Evolutionary conservation across 768 basidiomycete species (phyloP).

Genomic region (Lactifluus subvellereus): DNA sequence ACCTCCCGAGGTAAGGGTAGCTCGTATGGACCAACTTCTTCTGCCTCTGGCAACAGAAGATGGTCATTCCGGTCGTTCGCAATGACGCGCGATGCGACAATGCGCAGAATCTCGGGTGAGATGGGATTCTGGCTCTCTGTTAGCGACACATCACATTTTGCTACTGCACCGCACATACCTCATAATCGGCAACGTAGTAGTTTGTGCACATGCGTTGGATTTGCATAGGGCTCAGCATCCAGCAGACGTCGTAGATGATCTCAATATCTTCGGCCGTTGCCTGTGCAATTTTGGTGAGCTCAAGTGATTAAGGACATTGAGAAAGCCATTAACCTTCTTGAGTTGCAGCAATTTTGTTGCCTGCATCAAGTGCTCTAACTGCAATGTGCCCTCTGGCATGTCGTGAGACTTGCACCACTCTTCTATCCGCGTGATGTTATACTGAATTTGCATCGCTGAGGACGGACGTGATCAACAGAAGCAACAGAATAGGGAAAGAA

Average conservation of each 20-base stretch:
- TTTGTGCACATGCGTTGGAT: slow-evolving; percentile 99
- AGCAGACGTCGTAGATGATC: slow-evolving; percentile 99
- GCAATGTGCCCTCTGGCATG: slow-evolving; percentile 97
- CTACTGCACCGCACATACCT: slow-evolving; percentile 45
- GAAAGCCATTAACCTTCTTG: slow-evolving; percentile 67
- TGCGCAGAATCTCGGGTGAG: slow-evolving; percentile 92
- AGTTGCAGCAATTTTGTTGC: slow-evolving; percentile 96
- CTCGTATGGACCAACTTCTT: slow-evolving; percentile 95
- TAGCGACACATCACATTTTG: background rate
- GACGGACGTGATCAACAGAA: slow-evolving; percentile 4
- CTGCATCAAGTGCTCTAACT: slow-evolving; percentile 99
- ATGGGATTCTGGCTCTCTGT: slow-evolving; percentile 70
- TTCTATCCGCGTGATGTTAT: slow-evolving; percentile 95
- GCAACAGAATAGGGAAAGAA: background rate
- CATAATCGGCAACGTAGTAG: slow-evolving; percentile 98
- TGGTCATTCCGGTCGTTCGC: slow-evolving; percentile 97
- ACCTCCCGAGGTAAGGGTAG: slow-evolving; percentile 92
- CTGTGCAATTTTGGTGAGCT: slow-evolving; percentile 35
- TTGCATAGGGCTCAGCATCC: slow-evolving; percentile 99
- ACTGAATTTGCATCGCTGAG: slow-evolving; percentile 99
- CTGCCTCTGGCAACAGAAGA: slow-evolving; percentile 91
- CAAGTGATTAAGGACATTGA: background rate
- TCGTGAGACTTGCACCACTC: slow-evolving; percentile 99
- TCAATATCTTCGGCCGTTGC: slow-evolving; percentile 93
- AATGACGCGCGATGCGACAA: slow-evolving; percentile 92